Percentiles rank a stretch among this genome's conserved stretches.
These are phyloP conservation scores for Cercospora zeina DNA, from an alignment of 2,329 filamentous ascomycete genomes.

Conservation along the genomic window DNA sequence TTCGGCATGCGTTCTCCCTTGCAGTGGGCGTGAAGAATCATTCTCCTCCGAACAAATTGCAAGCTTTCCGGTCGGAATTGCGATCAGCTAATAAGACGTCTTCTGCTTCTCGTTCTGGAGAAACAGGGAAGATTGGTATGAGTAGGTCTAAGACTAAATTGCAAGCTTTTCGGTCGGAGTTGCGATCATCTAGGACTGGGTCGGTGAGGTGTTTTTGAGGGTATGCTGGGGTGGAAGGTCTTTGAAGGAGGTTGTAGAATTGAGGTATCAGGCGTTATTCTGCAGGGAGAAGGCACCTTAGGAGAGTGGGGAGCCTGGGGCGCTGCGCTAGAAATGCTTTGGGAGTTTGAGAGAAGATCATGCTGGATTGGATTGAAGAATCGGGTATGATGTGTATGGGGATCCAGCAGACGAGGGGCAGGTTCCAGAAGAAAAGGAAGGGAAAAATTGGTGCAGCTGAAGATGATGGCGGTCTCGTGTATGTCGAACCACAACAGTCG, in stretches of 20 bases:
- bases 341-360: slow-evolving; percentile 61
- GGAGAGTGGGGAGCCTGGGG: slow-evolving; percentile 30
- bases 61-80: neutral
- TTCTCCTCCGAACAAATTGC: neutral
- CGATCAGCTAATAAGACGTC: neutral
- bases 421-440: slow-evolving; percentile 57
- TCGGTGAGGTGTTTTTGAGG: neutral
- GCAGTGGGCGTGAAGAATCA: neutral
- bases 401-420: too few species aligned
- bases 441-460: neutral
- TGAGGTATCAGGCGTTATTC: too few species aligned
- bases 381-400: slow-evolving; percentile 64
- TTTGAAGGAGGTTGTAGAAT: neutral
- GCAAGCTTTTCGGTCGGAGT: slow-evolving; percentile 8
- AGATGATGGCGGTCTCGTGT: too few species aligned
- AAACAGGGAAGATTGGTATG: neutral
- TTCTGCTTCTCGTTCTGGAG: too few species aligned
- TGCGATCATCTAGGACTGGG: neutral
- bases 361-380: slow-evolving; percentile 56
- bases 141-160: neutral
- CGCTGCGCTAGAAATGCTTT: slow-evolving; percentile 58
- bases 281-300: too few species aligned
- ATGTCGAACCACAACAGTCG: too few species aligned
- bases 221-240: too few species aligned
- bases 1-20: neutral